Evolutionary conservation across 108 stramenopile genomes (phyloP).

Genomic region (Discostella stelligeroides): DNA sequence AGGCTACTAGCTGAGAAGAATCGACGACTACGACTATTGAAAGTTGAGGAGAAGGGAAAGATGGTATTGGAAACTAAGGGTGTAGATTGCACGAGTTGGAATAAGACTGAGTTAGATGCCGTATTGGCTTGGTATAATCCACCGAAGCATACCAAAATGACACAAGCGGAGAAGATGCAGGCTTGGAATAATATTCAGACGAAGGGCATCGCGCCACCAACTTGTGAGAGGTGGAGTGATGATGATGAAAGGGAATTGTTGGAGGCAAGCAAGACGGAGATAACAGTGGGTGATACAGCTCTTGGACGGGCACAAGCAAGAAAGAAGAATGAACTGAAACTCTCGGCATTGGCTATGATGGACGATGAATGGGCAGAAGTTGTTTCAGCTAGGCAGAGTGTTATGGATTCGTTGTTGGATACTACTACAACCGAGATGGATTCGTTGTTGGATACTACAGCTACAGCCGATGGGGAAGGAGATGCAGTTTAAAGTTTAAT

Average conservation of each 20-base stretch:
- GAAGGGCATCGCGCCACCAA: not conserved
- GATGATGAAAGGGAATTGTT: not conserved
- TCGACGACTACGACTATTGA: not conserved
- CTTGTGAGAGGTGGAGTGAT: constrained; percentile 3
- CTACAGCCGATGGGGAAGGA: too few relatives aligned
- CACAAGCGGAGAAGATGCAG: not conserved
- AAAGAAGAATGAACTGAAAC: not conserved
- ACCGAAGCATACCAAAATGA: not conserved
- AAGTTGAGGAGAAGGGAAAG: not conserved
- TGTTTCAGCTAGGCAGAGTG: too few relatives aligned
- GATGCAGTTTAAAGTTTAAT: too few relatives aligned
- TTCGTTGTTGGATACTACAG: too few relatives aligned
- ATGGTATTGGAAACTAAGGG: not conserved
- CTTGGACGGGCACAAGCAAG: not conserved
- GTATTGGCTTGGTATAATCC: not conserved
- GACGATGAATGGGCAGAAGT: not conserved
- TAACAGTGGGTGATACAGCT: constrained; percentile 4
- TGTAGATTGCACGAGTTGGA: not conserved
- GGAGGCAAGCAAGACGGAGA: not conserved
- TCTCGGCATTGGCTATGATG: not conserved
- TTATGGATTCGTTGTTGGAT: too few relatives aligned
- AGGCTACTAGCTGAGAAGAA: not conserved
- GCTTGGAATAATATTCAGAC: not conserved
- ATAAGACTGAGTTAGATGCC: not conserved
- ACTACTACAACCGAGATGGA: too few relatives aligned